These are phyloP conservation scores for Teunomyces stri DNA, from an alignment of 805 yeast species.

Conservation along the genomic window DNA sequence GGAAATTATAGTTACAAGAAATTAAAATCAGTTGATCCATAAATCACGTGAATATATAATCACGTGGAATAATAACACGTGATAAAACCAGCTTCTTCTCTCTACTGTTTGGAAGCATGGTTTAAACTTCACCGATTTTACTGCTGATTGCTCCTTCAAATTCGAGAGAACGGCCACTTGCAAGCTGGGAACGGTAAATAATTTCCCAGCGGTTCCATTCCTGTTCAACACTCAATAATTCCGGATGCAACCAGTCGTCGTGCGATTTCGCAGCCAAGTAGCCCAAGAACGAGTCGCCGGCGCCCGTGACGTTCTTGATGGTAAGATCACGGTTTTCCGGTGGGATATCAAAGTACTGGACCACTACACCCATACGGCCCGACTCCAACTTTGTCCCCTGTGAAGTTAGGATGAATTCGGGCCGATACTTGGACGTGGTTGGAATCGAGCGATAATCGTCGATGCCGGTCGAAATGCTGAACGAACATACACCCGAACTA, in stretches of 20 bases:
- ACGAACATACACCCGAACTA: conserved; percentile 51
- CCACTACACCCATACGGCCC: conserved; percentile 47
- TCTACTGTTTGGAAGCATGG: too few species aligned
- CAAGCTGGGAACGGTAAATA: conserved; percentile 36
- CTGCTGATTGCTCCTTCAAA: conserved; percentile 24
- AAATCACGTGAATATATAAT: too few species aligned
- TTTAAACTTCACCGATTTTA: conserved; percentile 11
- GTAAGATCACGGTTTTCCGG: conserved; percentile 24
- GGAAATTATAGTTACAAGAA: too few species aligned
- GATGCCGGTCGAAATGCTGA: conserved; percentile 34
- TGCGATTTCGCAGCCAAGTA: conserved; percentile 47
- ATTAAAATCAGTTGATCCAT: too few species aligned
- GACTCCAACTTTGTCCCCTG: conserved; percentile 13
- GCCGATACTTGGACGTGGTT: conserved; percentile 28
- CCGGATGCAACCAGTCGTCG: conserved; percentile 26
- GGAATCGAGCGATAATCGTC: conserved; percentile 32
- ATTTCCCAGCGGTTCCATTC: conserved; percentile 38
- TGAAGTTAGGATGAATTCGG: conserved; percentile 21
- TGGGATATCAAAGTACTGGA: conserved; percentile 60
- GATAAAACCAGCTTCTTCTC: too few species aligned
- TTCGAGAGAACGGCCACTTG: conserved; percentile 33
- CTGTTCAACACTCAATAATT: conserved; percentile 26
- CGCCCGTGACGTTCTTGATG: conserved; percentile 75
- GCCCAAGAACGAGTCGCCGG: conserved; percentile 83
- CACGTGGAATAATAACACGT: neutral